Conservation (phyloP, 495 filamentous ascomycete species). For the Gamarada debralockiae region DNA sequence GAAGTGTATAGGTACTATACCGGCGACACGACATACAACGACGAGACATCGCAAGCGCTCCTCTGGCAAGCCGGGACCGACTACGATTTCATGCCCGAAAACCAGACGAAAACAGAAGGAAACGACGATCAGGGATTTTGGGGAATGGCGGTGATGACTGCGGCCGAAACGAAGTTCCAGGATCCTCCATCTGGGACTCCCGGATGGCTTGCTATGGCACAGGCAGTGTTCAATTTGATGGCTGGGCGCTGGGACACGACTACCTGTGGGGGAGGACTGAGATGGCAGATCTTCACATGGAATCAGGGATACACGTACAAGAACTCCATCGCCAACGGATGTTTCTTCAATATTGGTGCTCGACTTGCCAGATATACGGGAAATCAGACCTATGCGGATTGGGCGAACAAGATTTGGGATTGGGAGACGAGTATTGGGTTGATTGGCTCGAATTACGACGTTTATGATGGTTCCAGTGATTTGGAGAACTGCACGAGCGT, state of each 20-base stretch:
- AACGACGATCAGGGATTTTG: slow-evolving; percentile 81
- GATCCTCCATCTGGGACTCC: slow-evolving; percentile 42
- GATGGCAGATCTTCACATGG: slow-evolving; percentile 81
- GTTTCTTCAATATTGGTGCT: slow-evolving; percentile 79
- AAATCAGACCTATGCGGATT: slow-evolving; percentile 74
- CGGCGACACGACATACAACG: slow-evolving; percentile 69
- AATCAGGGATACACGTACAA: slow-evolving; percentile 82
- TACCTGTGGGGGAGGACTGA: slow-evolving; percentile 65
- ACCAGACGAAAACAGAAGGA: slow-evolving; percentile 72
- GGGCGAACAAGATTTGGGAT: slow-evolving; percentile 70
- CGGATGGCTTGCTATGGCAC: slow-evolving; percentile 69
- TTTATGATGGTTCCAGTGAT: slow-evolving; percentile 71
- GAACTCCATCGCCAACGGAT: slow-evolving; percentile 71
- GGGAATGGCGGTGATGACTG: slow-evolving; percentile 74
- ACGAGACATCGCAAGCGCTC: slow-evolving; percentile 61
- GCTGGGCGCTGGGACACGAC: slow-evolving; percentile 64
- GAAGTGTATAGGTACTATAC: slow-evolving; percentile 82
- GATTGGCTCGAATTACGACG: slow-evolving; percentile 54
- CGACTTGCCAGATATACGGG: slow-evolving; percentile 72
- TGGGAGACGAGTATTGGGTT: slow-evolving; percentile 64
- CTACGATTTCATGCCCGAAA: slow-evolving; percentile 71
- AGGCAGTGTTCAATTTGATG: slow-evolving; percentile 74
- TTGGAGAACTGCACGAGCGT: slow-evolving; percentile 56
- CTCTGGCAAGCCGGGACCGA: slow-evolving; percentile 66
- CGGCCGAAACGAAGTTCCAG: slow-evolving; percentile 72